A percentile compares a stretch with the other conserved stretches of the same genome.
These are phyloP conservation scores for Tilletia caries DNA, from an alignment of 1,284 basidiomycete genomes.

Conservation along the genomic window DNA sequence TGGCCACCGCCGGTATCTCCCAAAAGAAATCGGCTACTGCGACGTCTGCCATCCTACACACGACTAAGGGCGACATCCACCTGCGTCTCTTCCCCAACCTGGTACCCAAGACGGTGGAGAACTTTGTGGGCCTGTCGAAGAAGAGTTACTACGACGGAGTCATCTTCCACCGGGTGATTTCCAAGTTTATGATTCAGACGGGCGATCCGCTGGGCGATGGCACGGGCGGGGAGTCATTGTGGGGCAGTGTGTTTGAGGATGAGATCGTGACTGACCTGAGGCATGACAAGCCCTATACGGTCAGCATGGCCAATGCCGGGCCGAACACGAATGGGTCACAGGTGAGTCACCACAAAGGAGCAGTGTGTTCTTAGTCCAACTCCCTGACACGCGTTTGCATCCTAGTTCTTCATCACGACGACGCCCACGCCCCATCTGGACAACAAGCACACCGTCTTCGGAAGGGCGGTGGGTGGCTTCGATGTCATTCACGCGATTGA, in stretches of 20 bases:
- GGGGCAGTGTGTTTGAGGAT: constrained; percentile 92
- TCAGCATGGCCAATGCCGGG: constrained; percentile 98
- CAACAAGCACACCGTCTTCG: constrained; percentile 63
- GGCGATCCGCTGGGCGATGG: constrained; percentile 96
- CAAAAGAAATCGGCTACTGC: constrained; percentile 31
- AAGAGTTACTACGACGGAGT: constrained; percentile 90
- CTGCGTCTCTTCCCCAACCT: constrained; percentile 84
- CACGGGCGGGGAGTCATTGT: constrained; percentile 88
- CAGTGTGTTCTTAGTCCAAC: background rate
- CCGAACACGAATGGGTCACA: constrained; percentile 73
- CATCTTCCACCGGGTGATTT: constrained; percentile 95
- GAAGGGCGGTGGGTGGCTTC: constrained; percentile 59
- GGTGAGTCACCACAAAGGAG: background rate
- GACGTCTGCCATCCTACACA: constrained; percentile 76
- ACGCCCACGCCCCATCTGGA: constrained; percentile 88
- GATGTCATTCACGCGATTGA: constrained; percentile 75
- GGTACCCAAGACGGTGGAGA: constrained; percentile 91
- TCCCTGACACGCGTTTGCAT: background rate
- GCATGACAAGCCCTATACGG: constrained; percentile 92
- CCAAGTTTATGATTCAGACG: constrained; percentile 99
- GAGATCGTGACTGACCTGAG: constrained; percentile 83
- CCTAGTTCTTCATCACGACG: constrained; percentile 98
- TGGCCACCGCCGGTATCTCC: constrained; percentile 70
- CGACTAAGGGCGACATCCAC: constrained; percentile 84
- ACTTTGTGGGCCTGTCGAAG: constrained; percentile 89